Conservation (phyloP, 1,139 yeast species). For the Eremothecium coryli region DNA sequence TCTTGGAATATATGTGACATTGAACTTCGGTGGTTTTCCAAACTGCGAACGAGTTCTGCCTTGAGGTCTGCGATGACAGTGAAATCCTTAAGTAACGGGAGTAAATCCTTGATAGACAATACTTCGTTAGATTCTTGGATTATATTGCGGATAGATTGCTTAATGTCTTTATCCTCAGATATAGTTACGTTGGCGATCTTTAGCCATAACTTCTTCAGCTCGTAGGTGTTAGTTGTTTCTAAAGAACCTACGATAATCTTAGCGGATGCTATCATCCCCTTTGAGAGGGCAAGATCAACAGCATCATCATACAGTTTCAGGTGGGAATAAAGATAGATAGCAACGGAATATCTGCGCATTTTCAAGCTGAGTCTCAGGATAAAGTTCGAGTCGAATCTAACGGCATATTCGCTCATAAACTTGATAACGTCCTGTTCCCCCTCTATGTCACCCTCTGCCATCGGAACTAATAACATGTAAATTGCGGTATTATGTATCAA, state of each 20-base stretch:
- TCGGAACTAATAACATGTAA: constrained; percentile 43
- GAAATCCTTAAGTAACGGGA: constrained; percentile 79
- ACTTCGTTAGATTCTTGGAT: constrained; percentile 42
- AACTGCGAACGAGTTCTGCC: constrained; percentile 68
- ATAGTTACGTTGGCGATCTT: constrained; percentile 51
- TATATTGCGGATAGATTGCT: constrained; percentile 32
- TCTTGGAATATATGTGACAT: constrained; percentile 60
- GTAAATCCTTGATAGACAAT: constrained; percentile 69
- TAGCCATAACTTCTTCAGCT: constrained; percentile 61
- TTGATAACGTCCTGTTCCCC: constrained; percentile 39
- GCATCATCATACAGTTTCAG: constrained; percentile 75
- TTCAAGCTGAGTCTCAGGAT: constrained; percentile 65
- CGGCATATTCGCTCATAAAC: constrained; percentile 38
- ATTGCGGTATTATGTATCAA: constrained; percentile 63
- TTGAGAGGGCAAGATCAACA: constrained; percentile 56
- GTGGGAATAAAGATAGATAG: constrained; percentile 60
- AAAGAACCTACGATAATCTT: constrained; percentile 47
- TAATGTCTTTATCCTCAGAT: constrained; percentile 22
- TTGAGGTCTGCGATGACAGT: constrained; percentile 75
- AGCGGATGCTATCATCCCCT: constrained; percentile 56
- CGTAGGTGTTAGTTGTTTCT: constrained; percentile 32
- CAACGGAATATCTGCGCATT: constrained; percentile 50
- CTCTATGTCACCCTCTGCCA: constrained; percentile 28
- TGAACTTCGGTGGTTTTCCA: constrained; percentile 61
- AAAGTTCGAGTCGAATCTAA: constrained; percentile 52